These are phyloP conservation scores for Neocatenulostroma microsporum DNA, from an alignment of 2,329 filamentous ascomycete species.

Conservation along the genomic window DNA sequence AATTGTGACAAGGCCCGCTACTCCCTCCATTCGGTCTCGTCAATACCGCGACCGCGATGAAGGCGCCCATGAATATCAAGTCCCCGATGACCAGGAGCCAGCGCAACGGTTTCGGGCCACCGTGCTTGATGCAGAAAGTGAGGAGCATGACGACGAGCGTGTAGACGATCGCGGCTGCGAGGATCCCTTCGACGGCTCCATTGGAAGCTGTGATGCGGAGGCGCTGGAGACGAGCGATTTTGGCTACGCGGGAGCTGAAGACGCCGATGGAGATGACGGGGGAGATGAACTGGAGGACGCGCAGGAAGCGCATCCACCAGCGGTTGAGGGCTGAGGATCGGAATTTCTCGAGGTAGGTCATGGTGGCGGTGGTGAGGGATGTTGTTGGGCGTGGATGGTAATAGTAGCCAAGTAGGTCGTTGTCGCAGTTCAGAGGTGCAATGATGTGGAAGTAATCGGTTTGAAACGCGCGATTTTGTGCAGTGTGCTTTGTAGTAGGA, in stretches of 20 bases:
- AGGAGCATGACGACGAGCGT: slow-evolving; percentile 33
- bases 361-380: no score
- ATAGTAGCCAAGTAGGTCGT: no score
- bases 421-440: no score
- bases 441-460: no score
- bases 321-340: slow-evolving; percentile 8
- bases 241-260: slow-evolving; percentile 37
- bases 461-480: no score
- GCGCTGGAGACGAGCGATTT: slow-evolving; percentile 33
- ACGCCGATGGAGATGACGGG: slow-evolving; percentile 36
- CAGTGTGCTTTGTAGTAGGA: no score
- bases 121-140: slow-evolving; percentile 28
- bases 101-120: slow-evolving; percentile 29
- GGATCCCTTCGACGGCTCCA: slow-evolving; percentile 39
- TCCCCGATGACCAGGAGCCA: slow-evolving; percentile 38
- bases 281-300: slow-evolving; percentile 39
- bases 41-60: slow-evolving; percentile 38
- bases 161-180: slow-evolving; percentile 39
- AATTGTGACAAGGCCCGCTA: slow-evolving; percentile 3
- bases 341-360: slow-evolving; percentile 7
- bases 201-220: slow-evolving; percentile 31
- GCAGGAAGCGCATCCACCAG: slow-evolving; percentile 30
- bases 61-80: slow-evolving; percentile 34
- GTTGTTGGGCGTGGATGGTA: no score
- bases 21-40: slow-evolving; percentile 18